A percentile compares a stretch with the other conserved stretches of the same genome.
Evolutionary conservation across 208 protist species (phyloP).

Genomic region (Crithidia thermophila): DNA sequence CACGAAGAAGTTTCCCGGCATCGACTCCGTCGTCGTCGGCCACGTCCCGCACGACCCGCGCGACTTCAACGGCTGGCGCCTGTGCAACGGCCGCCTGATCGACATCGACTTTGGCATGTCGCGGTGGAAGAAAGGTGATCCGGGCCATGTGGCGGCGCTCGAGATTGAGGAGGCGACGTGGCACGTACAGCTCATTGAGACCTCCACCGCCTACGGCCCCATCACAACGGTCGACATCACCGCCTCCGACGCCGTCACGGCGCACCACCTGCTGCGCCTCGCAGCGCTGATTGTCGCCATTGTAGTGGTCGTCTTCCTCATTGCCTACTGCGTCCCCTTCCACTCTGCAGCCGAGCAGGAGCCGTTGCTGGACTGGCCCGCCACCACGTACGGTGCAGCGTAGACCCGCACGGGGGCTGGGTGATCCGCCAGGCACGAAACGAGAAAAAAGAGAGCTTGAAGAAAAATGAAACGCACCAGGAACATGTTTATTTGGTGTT

Average conservation of each 20-base stretch:
- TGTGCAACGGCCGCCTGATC: slow-evolving; percentile 76
- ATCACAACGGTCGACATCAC: not conserved
- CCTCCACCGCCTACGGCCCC: slow-evolving; percentile 38
- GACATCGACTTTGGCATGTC: slow-evolving; percentile 92
- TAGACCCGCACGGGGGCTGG: not conserved
- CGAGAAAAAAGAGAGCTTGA: no score
- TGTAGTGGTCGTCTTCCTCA: slow-evolving; percentile 15
- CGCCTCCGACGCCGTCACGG: slow-evolving; percentile 12
- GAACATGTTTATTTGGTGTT: no score
- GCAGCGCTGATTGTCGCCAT: slow-evolving; percentile 18
- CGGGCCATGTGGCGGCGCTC: slow-evolving; percentile 83
- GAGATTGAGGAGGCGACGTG: slow-evolving; percentile 82
- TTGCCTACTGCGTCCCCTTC: slow-evolving; percentile 19
- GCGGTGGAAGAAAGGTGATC: slow-evolving; percentile 89
- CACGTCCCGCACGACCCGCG: slow-evolving; percentile 84
- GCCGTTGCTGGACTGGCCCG: slow-evolving; percentile 15
- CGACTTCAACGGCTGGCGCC: slow-evolving; percentile 80
- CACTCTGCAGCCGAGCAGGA: not conserved
- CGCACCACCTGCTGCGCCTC: slow-evolving; percentile 19
- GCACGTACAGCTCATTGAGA: slow-evolving; percentile 77
- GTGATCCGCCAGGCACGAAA: no score
- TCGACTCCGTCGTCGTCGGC: slow-evolving; percentile 87
- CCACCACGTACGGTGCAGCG: slow-evolving; percentile 22
- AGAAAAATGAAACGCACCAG: not conserved
- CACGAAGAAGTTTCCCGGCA: slow-evolving; percentile 71